phyloP scores from a whole-genome alignment of 768 basidiomycete genomes.

The Phaeotremella skinneri region DNA sequence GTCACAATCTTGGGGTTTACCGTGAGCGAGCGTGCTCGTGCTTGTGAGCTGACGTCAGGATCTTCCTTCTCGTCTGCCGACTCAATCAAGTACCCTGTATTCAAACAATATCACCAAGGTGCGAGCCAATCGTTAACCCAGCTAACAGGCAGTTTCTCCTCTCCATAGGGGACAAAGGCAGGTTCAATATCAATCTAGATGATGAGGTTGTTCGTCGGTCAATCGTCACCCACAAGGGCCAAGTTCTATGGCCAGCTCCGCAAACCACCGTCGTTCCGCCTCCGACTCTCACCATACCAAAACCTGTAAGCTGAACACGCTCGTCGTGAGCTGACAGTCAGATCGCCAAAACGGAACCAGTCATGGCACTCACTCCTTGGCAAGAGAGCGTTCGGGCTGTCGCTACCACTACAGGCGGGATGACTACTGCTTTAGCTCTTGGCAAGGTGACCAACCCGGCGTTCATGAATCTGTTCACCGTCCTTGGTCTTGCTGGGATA shows the following conservation, averaged over 20 bases:
- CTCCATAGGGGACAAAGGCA: constrained; percentile 63
- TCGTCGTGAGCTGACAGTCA: not conserved
- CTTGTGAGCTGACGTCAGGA: constrained; percentile 65
- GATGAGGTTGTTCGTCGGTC: constrained; percentile 85
- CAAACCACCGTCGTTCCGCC: constrained; percentile 55
- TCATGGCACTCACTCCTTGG: constrained; percentile 74
- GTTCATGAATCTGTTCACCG: constrained; percentile 87
- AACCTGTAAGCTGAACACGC: constrained; percentile 8
- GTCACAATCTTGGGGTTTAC: constrained; percentile 74
- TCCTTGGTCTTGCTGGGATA: constrained; percentile 78
- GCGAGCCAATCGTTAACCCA: not conserved
- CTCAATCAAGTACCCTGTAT: constrained; percentile 83
- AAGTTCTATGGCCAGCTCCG: constrained; percentile 65
- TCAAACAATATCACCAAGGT: constrained; percentile 83
- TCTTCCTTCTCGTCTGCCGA: constrained; percentile 80
- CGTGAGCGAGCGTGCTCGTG: constrained; percentile 8
- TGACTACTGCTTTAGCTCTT: constrained; percentile 68
- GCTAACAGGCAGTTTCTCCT: constrained; percentile 60
- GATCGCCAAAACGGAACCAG: constrained; percentile 55
- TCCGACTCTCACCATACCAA: constrained; percentile 8
- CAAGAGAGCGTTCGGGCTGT: constrained; percentile 76
- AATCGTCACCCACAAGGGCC: constrained; percentile 68
- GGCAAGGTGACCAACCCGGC: constrained; percentile 76
- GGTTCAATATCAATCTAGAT: constrained; percentile 66
- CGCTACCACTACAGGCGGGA: constrained; percentile 68